These are phyloP conservation scores for Aphanomyces invadans DNA, from an alignment of 352 stramenopile genomes.

Conservation along the genomic window DNA sequence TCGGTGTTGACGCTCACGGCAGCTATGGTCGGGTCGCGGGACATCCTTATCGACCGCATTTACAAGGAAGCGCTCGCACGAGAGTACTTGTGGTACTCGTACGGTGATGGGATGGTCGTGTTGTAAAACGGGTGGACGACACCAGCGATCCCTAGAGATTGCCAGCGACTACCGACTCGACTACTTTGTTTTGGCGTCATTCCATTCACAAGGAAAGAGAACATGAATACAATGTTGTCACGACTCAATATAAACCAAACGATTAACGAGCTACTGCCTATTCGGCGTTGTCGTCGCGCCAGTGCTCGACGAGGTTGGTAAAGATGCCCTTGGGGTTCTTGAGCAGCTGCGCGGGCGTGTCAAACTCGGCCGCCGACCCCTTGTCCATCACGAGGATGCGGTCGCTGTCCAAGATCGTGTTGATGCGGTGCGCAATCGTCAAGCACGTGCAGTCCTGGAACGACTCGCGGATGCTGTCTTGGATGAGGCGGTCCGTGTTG, in stretches of 20 bases:
- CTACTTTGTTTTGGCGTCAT: too few relatives aligned
- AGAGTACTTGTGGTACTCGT: slow-evolving; percentile 25
- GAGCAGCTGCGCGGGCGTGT: slow-evolving; percentile 69
- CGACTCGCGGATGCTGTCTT: slow-evolving; percentile 67
- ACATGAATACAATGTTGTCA: background rate
- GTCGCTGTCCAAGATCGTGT: slow-evolving; percentile 91
- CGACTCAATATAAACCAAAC: background rate
- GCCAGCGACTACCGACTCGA: too few relatives aligned
- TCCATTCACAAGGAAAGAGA: background rate
- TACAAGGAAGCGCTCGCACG: slow-evolving; percentile 22
- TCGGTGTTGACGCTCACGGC: slow-evolving; percentile 23
- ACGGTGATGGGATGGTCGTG: slow-evolving; percentile 24
- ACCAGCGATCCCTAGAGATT: too few relatives aligned
- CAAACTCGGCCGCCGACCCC: slow-evolving; percentile 86
- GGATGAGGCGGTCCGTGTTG: slow-evolving; percentile 54
- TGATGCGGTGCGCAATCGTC: slow-evolving; percentile 90
- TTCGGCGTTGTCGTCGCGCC: slow-evolving; percentile 9
- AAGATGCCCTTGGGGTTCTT: slow-evolving; percentile 69
- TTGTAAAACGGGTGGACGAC: background rate
- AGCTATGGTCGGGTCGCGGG: slow-evolving; percentile 8
- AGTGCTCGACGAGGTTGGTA: slow-evolving; percentile 23
- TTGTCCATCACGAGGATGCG: slow-evolving; percentile 86
- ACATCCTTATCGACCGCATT: slow-evolving; percentile 13
- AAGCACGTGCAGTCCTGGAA: slow-evolving; percentile 86
- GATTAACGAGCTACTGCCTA: background rate